A percentile compares a stretch with the other conserved stretches of the same genome.
Evolutionary conservation across 2,329 filamentous ascomycete genomes (phyloP).

Genomic region (Exophiala lecanii-corni): DNA sequence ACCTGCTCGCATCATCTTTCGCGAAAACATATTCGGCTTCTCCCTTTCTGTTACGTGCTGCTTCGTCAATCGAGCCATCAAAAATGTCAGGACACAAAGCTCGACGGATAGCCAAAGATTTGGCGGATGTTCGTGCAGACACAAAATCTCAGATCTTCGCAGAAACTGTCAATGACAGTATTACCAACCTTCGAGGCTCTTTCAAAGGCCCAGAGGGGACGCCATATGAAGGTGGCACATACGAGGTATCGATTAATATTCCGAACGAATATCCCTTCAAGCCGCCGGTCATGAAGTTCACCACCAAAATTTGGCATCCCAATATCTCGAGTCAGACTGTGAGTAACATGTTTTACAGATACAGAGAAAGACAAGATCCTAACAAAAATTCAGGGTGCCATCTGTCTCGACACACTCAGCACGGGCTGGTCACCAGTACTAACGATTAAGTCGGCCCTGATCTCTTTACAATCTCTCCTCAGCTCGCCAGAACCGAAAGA

Average conservation of each 20-base stretch:
- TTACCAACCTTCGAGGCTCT: slow-evolving; percentile 76
- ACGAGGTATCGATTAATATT: slow-evolving; percentile 77
- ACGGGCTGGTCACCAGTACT: slow-evolving; percentile 91
- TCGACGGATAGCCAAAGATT: slow-evolving; percentile 50
- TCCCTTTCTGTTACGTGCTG: too few relatives aligned
- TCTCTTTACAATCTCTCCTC: slow-evolving; percentile 89
- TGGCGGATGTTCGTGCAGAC: slow-evolving; percentile 55
- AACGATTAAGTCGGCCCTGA: slow-evolving; percentile 90
- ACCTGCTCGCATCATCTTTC: too few relatives aligned
- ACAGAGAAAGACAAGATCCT: not conserved
- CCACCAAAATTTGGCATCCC: slow-evolving; percentile 94
- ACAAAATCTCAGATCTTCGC: slow-evolving; percentile 71
- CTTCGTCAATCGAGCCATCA: too few relatives aligned
- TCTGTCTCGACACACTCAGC: slow-evolving; percentile 89
- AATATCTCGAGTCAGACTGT: slow-evolving; percentile 94
- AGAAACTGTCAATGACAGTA: slow-evolving; percentile 59
- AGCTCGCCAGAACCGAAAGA: slow-evolving; percentile 93
- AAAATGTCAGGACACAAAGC: slow-evolving; percentile 53
- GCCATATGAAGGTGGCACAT: slow-evolving; percentile 84
- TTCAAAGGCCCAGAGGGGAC: slow-evolving; percentile 88
- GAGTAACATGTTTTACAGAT: slow-evolving; percentile 33
- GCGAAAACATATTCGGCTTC: too few relatives aligned
- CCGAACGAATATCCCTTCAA: slow-evolving; percentile 90
- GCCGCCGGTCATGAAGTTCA: slow-evolving; percentile 83
- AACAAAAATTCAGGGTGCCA: slow-evolving; percentile 65